Evolutionary conservation across 2,329 filamentous ascomycete genomes (phyloP).

Genomic region (Phoma sp.): DNA sequence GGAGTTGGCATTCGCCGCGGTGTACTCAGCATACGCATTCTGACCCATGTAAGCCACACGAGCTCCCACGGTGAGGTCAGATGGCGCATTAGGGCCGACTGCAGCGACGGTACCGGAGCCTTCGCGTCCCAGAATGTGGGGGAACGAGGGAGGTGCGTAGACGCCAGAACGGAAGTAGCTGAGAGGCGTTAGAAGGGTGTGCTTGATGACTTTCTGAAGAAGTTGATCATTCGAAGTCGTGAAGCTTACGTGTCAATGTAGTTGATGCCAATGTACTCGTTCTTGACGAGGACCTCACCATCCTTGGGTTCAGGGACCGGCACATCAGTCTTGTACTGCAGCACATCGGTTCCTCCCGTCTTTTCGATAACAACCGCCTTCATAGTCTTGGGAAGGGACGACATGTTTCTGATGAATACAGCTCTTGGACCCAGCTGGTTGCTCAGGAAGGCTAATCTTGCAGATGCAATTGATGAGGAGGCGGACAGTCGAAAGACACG

Average conservation of each 20-base stretch:
- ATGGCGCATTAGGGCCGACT: slow-evolving; percentile 59
- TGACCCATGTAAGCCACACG: slow-evolving; percentile 72
- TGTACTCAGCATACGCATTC: slow-evolving; percentile 66
- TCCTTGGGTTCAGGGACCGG: slow-evolving; percentile 72
- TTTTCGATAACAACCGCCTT: slow-evolving; percentile 75
- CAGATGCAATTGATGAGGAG: slow-evolving; percentile 19
- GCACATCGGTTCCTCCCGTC: slow-evolving; percentile 73
- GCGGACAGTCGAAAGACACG: slow-evolving; percentile 16
- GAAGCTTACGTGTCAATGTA: slow-evolving; percentile 77
- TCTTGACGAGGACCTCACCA: slow-evolving; percentile 80
- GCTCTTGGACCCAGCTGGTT: slow-evolving; percentile 24
- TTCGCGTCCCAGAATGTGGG: slow-evolving; percentile 81
- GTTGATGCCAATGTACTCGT: slow-evolving; percentile 81
- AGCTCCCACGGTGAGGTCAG: slow-evolving; percentile 69
- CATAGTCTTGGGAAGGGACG: slow-evolving; percentile 70
- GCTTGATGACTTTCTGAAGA: not conserved
- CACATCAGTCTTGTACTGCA: slow-evolving; percentile 73
- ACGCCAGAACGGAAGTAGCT: slow-evolving; percentile 86
- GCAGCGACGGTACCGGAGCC: slow-evolving; percentile 74
- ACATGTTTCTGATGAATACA: slow-evolving; percentile 44
- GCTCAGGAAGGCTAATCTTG: slow-evolving; percentile 27
- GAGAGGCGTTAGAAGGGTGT: not conserved
- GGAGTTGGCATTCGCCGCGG: slow-evolving; percentile 59
- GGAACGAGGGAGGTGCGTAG: slow-evolving; percentile 72
- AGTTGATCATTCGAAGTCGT: not conserved